phyloP scores from a whole-genome alignment of 805 yeast genomes.

The Saccharomycopsis amapae region DNA sequence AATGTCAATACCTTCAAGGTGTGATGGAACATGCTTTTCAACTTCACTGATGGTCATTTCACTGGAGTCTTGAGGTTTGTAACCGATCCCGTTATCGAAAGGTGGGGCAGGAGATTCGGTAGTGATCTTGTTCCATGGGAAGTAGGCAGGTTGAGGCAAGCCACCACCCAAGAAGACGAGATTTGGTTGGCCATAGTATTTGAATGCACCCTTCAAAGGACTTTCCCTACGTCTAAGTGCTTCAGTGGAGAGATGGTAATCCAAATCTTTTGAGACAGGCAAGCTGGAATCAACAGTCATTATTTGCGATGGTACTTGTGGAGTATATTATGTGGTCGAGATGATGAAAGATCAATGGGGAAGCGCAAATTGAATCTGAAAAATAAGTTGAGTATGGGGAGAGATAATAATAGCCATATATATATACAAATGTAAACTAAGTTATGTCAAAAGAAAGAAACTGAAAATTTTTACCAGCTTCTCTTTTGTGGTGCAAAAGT shows the following conservation, averaged over 20 bases:
- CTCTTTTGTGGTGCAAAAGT: no score
- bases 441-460: no score
- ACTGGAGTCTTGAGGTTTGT: slow-evolving; percentile 37
- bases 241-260: slow-evolving; percentile 71
- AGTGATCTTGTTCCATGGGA: slow-evolving; percentile 78
- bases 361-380: no score
- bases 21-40: slow-evolving; percentile 38
- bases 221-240: slow-evolving; percentile 71
- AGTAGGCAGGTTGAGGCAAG: slow-evolving; percentile 81
- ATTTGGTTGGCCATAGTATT: slow-evolving; percentile 64
- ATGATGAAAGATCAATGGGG: no score
- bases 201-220: slow-evolving; percentile 77
- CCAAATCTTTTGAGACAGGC: slow-evolving; percentile 54
- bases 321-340: no score
- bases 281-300: not conserved
- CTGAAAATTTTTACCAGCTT: no score
- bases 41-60: slow-evolving; percentile 31
- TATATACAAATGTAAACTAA: no score
- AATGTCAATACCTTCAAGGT: slow-evolving; percentile 46
- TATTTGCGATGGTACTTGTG: no score
- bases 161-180: slow-evolving; percentile 94
- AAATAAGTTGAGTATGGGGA: no score
- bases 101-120: slow-evolving; percentile 76
- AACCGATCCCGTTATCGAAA: slow-evolving; percentile 69
- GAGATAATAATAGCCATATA: no score